A percentile compares a stretch with the other conserved stretches of the same genome.
These are phyloP conservation scores for Neurospora sp. DNA, from an alignment of 495 filamentous ascomycete genomes.

Conservation along the genomic window DNA sequence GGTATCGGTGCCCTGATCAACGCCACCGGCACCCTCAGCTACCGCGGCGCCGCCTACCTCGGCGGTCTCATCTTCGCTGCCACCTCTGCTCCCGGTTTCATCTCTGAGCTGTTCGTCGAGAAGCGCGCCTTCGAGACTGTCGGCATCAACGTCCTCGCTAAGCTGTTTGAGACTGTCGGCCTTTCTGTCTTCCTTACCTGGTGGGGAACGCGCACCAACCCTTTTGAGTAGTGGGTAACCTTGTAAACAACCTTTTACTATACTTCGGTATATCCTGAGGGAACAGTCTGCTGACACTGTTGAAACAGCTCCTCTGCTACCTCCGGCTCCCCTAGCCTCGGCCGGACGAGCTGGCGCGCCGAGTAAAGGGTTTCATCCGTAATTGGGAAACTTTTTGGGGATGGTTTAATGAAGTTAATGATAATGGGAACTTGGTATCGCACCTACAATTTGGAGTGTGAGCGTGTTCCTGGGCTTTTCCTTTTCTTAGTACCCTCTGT, in stretches of 20 bases:
- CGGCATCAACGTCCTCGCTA: slow-evolving; percentile 70
- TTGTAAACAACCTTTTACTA: neutral
- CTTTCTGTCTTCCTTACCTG: slow-evolving; percentile 86
- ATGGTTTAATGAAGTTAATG: neutral
- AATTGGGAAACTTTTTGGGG: neutral
- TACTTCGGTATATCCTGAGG: neutral
- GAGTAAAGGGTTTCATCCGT: slow-evolving; percentile 6
- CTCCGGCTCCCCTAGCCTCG: neutral
- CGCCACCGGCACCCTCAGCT: slow-evolving; percentile 83
- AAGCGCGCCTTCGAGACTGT: slow-evolving; percentile 85
- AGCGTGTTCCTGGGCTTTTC: neutral
- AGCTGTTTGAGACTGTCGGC: slow-evolving; percentile 87
- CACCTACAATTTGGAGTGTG: slow-evolving; percentile 1
- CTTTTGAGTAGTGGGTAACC: slow-evolving; percentile 48
- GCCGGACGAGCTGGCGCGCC: slow-evolving; percentile 14
- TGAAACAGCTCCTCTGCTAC: neutral
- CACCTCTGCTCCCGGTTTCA: slow-evolving; percentile 77
- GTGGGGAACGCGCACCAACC: slow-evolving; percentile 92
- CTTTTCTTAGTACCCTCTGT: neutral
- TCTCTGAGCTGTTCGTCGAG: slow-evolving; percentile 80
- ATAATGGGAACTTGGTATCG: slow-evolving; percentile 2
- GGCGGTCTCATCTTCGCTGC: slow-evolving; percentile 87
- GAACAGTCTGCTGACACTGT: neutral
- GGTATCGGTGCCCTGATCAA: slow-evolving; percentile 94
- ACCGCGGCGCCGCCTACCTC: slow-evolving; percentile 94